phyloP scores from a whole-genome alignment of 2,329 filamentous ascomycete genomes.

The Alternaria rosae region DNA sequence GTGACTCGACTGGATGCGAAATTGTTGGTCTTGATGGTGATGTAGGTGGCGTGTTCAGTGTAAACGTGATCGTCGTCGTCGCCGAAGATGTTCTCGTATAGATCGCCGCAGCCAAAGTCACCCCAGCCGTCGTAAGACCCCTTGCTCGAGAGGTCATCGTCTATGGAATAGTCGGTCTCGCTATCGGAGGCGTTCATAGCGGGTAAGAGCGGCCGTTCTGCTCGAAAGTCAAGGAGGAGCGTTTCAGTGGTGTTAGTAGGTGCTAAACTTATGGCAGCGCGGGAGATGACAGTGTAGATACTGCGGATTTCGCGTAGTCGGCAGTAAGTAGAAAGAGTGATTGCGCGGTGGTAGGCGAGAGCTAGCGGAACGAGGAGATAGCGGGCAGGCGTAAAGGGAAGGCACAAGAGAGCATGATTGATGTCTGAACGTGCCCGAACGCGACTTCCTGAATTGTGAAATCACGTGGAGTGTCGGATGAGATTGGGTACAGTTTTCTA shows the following conservation, averaged over 20 bases:
- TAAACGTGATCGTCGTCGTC: neutral
- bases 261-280: neutral
- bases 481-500: neutral
- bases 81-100: neutral
- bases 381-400: neutral
- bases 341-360: neutral
- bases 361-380: neutral
- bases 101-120: neutral
- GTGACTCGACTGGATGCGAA: neutral
- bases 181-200: neutral
- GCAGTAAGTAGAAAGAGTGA: fast-evolving
- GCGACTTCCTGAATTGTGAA: neutral
- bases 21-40: neutral
- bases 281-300: neutral
- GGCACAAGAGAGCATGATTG: neutral
- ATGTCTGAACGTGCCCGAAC: neutral
- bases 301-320: neutral
- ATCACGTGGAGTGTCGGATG: neutral
- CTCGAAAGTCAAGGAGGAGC: neutral
- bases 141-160: neutral
- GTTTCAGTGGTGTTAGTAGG: neutral
- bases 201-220: neutral
- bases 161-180: neutral
- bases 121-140: neutral
- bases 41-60: neutral